A percentile compares a stretch with the other conserved stretches of the same genome.
These are phyloP conservation scores for Boletus sp. DNA, from an alignment of 768 basidiomycete genomes.

Conservation along the genomic window DNA sequence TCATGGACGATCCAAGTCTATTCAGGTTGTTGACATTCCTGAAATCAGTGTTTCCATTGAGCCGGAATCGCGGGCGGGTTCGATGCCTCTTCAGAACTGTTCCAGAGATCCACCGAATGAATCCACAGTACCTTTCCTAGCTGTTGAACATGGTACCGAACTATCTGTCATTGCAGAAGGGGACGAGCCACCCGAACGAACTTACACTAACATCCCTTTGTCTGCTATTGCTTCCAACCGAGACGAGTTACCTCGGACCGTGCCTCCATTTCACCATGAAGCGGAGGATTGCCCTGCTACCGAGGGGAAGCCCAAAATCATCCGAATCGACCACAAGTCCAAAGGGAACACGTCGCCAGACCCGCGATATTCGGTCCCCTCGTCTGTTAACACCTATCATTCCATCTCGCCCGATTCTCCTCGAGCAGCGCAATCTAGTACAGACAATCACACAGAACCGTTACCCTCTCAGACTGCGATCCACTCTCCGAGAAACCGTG, in stretches of 20 bases:
- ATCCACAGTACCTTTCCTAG: constrained; percentile 14
- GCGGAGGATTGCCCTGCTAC: neutral
- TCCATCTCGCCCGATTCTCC: constrained; percentile 42
- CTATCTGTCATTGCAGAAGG: constrained; percentile 73
- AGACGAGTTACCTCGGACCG: neutral
- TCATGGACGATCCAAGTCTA: neutral
- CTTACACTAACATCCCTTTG: constrained; percentile 5
- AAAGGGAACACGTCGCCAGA: constrained; percentile 19
- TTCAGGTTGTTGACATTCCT: constrained; percentile 6
- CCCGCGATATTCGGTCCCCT: constrained; percentile 15
- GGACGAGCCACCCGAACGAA: constrained; percentile 55
- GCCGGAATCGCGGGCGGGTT: neutral
- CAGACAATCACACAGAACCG: constrained; percentile 18
- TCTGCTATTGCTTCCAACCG: neutral
- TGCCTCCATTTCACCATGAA: neutral
- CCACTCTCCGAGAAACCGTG: constrained; percentile 3
- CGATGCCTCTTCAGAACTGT: neutral
- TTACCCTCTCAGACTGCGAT: constrained; percentile 10
- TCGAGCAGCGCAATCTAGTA: constrained; percentile 1
- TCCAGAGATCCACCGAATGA: neutral
- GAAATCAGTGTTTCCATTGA: constrained; percentile 7
- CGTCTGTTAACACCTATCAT: constrained; percentile 38
- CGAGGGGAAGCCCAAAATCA: neutral
- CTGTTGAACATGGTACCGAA: constrained; percentile 37
- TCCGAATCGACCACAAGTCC: neutral